Evolutionary conservation across 1,139 yeast species (phyloP).

Genomic region (Insectozyma bohioensis): DNA sequence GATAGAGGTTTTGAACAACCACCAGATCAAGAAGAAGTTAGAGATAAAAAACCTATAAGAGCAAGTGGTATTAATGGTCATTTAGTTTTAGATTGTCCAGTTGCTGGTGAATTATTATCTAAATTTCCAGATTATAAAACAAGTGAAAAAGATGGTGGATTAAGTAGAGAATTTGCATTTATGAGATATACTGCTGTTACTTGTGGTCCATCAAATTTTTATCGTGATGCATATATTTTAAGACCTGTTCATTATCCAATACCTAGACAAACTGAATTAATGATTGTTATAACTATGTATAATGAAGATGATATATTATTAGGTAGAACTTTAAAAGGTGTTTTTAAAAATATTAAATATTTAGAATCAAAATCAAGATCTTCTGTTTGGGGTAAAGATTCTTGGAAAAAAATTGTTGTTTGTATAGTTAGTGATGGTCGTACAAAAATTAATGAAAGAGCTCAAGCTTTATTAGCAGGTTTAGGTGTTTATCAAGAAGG

Average conservation of each 20-base stretch:
- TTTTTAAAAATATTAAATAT: slow-evolving; percentile 48
- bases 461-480: slow-evolving; percentile 49
- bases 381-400: slow-evolving; percentile 47
- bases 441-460: slow-evolving; percentile 47
- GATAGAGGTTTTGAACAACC: slow-evolving; percentile 24
- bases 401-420: slow-evolving; percentile 51
- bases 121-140: slow-evolving; percentile 44
- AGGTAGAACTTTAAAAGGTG: slow-evolving; percentile 49
- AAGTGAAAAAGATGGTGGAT: slow-evolving; percentile 38
- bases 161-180: slow-evolving; percentile 46
- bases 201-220: slow-evolving; percentile 50
- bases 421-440: slow-evolving; percentile 51
- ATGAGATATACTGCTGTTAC: slow-evolving; percentile 53
- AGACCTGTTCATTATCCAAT: slow-evolving; percentile 48
- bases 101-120: slow-evolving; percentile 44
- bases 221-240: slow-evolving; percentile 44
- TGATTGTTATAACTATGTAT: slow-evolving; percentile 51
- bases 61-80: slow-evolving; percentile 48
- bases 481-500: slow-evolving; percentile 52
- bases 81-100: slow-evolving; percentile 52
- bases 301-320: slow-evolving; percentile 48
- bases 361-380: slow-evolving; percentile 45
- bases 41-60: slow-evolving; percentile 39
- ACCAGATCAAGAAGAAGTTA: slow-evolving; percentile 33
- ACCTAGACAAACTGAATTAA: slow-evolving; percentile 46